Conservation (phyloP, 208 protist species). For the Crithidia bombi region DNA sequence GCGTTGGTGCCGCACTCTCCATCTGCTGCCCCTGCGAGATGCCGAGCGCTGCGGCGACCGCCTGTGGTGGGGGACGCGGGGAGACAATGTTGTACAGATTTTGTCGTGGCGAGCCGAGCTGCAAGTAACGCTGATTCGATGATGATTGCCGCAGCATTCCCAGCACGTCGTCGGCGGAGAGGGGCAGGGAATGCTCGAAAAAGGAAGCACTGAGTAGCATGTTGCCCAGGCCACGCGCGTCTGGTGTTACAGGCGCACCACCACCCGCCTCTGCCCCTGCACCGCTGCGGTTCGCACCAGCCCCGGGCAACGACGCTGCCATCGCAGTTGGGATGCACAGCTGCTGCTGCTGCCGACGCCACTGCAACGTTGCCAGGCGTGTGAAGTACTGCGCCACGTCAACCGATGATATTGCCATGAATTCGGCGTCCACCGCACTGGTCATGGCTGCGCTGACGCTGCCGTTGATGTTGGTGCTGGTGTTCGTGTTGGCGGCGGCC, state of each 20-base stretch:
- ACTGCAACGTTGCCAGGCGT: slow-evolving; percentile 15
- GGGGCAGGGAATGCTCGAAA: slow-evolving; percentile 5
- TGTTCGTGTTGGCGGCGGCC: neutral
- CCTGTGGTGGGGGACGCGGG: neutral
- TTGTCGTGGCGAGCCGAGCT: slow-evolving; percentile 17
- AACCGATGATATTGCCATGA: slow-evolving; percentile 23
- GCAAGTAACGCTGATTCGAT: slow-evolving; percentile 4
- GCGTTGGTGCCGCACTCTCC: neutral
- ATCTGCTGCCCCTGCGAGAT: slow-evolving; percentile 16
- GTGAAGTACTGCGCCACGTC: slow-evolving; percentile 35
- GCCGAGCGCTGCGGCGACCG: neutral
- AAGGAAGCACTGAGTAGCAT: neutral
- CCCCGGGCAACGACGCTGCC: neutral
- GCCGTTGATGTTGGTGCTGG: neutral
- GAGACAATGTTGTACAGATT: slow-evolving; percentile 15
- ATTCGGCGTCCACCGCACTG: slow-evolving; percentile 13
- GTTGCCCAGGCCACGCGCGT: slow-evolving; percentile 1
- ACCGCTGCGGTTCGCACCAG: neutral
- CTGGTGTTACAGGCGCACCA: neutral
- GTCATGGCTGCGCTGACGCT: slow-evolving; percentile 12
- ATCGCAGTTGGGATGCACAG: neutral
- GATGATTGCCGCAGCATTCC: slow-evolving; percentile 14
- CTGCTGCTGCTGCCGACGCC: slow-evolving; percentile 23
- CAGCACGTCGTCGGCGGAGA: slow-evolving; percentile 14
- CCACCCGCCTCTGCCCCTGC: neutral